These are phyloP conservation scores for Sodiomyces alkalinus DNA, from an alignment of 2,329 filamentous ascomycete genomes.

Conservation along the genomic window DNA sequence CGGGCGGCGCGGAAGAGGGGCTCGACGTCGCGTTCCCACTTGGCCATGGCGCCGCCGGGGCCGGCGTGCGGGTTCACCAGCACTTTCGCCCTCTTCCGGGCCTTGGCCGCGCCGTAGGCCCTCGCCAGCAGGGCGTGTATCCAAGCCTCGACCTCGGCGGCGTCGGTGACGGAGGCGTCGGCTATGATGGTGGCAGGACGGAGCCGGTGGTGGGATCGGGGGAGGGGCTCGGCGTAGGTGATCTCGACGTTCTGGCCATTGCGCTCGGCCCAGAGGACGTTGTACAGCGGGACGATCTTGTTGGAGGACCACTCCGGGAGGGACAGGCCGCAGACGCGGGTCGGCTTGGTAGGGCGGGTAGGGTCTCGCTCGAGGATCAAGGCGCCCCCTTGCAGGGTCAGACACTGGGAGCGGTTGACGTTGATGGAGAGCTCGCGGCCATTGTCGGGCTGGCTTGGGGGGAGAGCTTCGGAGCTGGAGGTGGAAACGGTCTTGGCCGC, in stretches of 20 bases:
- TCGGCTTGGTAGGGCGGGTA: background rate
- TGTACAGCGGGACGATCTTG: conserved; percentile 54
- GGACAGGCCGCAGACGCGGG: background rate
- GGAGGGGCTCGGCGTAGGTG: conserved; percentile 50
- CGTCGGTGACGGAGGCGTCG: conserved; percentile 12
- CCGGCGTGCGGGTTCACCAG: conserved; percentile 86
- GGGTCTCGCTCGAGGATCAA: background rate
- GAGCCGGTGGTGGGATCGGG: conserved; percentile 46
- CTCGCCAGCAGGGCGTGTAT: conserved; percentile 46
- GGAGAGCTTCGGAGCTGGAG: too few species aligned
- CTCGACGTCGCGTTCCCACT: conserved; percentile 60
- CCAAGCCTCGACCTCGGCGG: conserved; percentile 43
- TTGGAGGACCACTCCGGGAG: background rate
- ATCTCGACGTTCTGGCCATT: conserved; percentile 47
- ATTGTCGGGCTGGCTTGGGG: too few species aligned
- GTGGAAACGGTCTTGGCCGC: too few species aligned
- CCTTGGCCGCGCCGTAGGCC: conserved; percentile 55
- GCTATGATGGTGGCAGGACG: conserved; percentile 39
- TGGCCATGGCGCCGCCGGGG: conserved; percentile 56
- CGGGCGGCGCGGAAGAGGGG: conserved; percentile 72
- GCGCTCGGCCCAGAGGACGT: conserved; percentile 69
- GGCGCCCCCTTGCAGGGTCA: too few species aligned
- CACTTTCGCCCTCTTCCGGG: conserved; percentile 67
- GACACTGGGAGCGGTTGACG: too few species aligned
- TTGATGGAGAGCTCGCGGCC: too few species aligned